Conservation (phyloP, 495 filamentous ascomycete genomes). For the Elasticomyces elasticus region DNA sequence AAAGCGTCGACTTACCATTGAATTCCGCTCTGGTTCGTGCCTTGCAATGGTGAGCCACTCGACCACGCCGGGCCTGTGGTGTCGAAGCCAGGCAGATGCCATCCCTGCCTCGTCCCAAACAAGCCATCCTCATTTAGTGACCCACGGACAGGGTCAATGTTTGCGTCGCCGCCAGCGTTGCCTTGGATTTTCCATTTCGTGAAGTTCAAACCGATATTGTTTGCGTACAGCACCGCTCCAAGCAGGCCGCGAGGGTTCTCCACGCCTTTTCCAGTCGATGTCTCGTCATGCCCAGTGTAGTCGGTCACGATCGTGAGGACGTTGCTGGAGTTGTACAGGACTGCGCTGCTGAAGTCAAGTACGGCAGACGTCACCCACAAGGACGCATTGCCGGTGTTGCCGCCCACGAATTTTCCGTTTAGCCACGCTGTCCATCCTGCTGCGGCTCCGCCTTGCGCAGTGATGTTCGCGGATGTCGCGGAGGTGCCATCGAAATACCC, state of each 20-base stretch:
- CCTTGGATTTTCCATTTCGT: constrained; percentile 28
- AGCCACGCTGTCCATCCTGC: constrained; percentile 28
- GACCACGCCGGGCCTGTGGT: constrained; percentile 22
- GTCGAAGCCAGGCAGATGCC: constrained; percentile 35
- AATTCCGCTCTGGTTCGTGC: constrained; percentile 34
- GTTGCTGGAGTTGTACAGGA: constrained; percentile 20
- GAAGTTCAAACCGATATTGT: constrained; percentile 18
- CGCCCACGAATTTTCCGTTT: constrained; percentile 27
- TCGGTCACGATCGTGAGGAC: constrained; percentile 28
- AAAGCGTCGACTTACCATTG: constrained; percentile 55
- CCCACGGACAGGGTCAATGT: constrained; percentile 27
- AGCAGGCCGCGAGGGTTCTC: constrained; percentile 27
- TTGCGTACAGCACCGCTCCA: constrained; percentile 17
- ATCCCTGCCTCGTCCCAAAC: constrained; percentile 34
- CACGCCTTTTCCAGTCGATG: constrained; percentile 10
- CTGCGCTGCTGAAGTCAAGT: constrained; percentile 23
- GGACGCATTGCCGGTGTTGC: constrained; percentile 23
- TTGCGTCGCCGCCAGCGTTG: constrained; percentile 22
- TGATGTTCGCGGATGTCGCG: constrained; percentile 19
- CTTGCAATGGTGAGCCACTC: constrained; percentile 26
- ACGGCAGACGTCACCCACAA: constrained; percentile 7
- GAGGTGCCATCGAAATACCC: constrained; percentile 27
- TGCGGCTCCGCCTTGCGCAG: constrained; percentile 22
- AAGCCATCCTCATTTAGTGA: constrained; percentile 32
- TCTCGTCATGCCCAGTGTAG: constrained; percentile 30